phyloP scores from a whole-genome alignment of 305 asterid genomes.

The Fraxinus xanthoxyloides region DNA sequence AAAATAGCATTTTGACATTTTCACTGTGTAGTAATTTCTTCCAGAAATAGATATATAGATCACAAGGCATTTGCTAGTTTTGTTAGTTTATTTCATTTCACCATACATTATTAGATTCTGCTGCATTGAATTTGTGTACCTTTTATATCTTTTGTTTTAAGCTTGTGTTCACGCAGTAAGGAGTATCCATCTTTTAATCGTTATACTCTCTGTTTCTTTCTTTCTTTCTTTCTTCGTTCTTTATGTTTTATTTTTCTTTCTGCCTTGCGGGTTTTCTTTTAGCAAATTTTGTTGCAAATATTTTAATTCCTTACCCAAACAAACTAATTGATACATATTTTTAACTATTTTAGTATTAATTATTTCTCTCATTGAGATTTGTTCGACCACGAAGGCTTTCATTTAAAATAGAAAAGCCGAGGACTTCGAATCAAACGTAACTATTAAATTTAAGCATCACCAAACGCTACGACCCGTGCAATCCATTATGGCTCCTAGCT shows the following conservation, averaged over 20 bases:
- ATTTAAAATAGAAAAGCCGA: not conserved
- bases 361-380: not conserved
- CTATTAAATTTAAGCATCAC: not conserved
- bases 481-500: not conserved
- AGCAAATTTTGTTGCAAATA: not conserved
- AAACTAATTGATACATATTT: not conserved
- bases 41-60: slow-evolving; percentile 35
- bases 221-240: no score
- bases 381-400: not conserved
- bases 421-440: not conserved
- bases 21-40: slow-evolving; percentile 19
- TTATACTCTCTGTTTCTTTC: no score
- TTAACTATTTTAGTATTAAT: not conserved
- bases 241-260: no score
- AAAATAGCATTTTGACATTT: slow-evolving; percentile 10
- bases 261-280: no score
- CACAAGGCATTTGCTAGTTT: not conserved
- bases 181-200: not conserved
- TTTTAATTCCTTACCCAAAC: no score
- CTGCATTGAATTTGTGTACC: not conserved
- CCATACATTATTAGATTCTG: slow-evolving; percentile 14
- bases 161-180: not conserved
- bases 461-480: not conserved
- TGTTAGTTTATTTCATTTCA: slow-evolving; percentile 8
- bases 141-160: not conserved